These are phyloP conservation scores for Fusarium penzigii DNA, from an alignment of 2,329 filamentous ascomycete genomes.

Conservation along the genomic window DNA sequence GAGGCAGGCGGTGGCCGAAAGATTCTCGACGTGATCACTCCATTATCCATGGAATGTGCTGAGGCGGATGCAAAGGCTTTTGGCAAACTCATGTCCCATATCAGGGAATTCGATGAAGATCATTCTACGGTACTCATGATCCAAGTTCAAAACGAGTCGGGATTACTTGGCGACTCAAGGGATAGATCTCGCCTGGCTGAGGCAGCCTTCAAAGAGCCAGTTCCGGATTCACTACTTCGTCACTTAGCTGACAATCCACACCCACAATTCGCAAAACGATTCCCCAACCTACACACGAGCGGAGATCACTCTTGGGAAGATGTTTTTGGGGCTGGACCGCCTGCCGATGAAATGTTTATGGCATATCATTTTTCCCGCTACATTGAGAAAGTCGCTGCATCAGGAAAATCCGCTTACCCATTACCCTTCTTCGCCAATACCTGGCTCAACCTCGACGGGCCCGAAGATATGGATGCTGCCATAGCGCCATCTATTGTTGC, in stretches of 20 bases:
- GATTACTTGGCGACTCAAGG: conserved; percentile 49
- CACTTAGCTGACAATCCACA: conserved; percentile 8
- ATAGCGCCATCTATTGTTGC: too few relatives aligned
- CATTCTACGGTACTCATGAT: conserved; percentile 53
- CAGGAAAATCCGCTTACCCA: conserved; percentile 24
- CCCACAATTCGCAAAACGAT: neutral
- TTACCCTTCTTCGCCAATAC: conserved; percentile 30
- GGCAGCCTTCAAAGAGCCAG: conserved; percentile 11
- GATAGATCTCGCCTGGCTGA: conserved; percentile 43
- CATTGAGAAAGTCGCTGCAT: conserved; percentile 26
- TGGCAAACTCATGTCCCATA: conserved; percentile 29
- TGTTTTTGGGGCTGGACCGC: conserved; percentile 28
- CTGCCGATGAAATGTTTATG: conserved; percentile 32
- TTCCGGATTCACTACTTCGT: conserved; percentile 7
- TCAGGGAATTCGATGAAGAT: conserved; percentile 41
- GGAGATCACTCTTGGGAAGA: conserved; percentile 24
- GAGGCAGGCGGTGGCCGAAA: conserved; percentile 26
- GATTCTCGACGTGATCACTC: conserved; percentile 31
- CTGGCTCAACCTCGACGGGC: conserved; percentile 28
- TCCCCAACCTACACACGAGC: neutral
- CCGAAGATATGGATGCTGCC: conserved; percentile 21
- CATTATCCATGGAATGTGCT: conserved; percentile 11
- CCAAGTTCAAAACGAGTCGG: conserved; percentile 53
- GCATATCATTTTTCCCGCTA: conserved; percentile 31
- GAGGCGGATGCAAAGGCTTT: conserved; percentile 28